Percentiles rank a stretch among this genome's conserved stretches.
phyloP scores from a whole-genome alignment of 257 asterid species.

The Gentiana straminea region DNA sequence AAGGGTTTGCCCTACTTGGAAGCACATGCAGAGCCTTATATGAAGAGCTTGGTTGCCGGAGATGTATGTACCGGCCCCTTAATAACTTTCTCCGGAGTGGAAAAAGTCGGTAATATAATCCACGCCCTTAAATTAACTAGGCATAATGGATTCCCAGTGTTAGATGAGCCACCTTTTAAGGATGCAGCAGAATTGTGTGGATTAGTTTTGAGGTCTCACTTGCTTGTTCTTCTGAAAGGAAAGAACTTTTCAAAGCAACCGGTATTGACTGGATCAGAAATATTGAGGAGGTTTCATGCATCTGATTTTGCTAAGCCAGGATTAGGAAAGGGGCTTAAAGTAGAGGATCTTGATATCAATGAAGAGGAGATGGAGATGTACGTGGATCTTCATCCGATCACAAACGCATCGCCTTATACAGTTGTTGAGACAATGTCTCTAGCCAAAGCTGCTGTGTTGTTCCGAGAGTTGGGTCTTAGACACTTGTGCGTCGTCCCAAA shows the following conservation, averaged over 20 bases:
- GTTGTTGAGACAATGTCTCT: slow-evolving; percentile 93
- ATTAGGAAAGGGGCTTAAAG: slow-evolving; percentile 75
- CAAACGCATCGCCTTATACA: slow-evolving; percentile 86
- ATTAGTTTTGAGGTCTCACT: slow-evolving; percentile 75
- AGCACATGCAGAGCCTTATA: slow-evolving; percentile 90
- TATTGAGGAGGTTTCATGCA: slow-evolving; percentile 41
- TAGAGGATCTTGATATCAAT: slow-evolving; percentile 57
- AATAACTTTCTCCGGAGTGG: slow-evolving; percentile 61
- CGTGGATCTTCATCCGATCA: slow-evolving; percentile 83
- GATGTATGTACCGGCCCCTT: slow-evolving; percentile 92
- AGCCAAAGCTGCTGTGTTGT: slow-evolving; percentile 89
- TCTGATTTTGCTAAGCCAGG: slow-evolving; percentile 92
- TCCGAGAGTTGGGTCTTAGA: slow-evolving; percentile 80
- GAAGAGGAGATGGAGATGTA: slow-evolving; percentile 90
- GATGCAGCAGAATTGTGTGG: slow-evolving; percentile 84
- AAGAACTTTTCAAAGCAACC: slow-evolving; percentile 49
- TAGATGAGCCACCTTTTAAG: slow-evolving; percentile 77
- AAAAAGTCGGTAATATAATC: slow-evolving; percentile 63
- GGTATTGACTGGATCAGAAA: slow-evolving; percentile 33
- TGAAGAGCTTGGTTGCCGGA: slow-evolving; percentile 74
- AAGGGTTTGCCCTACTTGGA: slow-evolving; percentile 94
- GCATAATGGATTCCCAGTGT: slow-evolving; percentile 86
- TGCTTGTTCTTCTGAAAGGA: slow-evolving; percentile 58
- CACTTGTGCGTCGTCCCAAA: slow-evolving; percentile 90
- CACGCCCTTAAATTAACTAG: slow-evolving; percentile 50